Evolutionary conservation across 1,284 basidiomycete species (phyloP).

Genomic region (Cryptococcus amylolentus): DNA sequence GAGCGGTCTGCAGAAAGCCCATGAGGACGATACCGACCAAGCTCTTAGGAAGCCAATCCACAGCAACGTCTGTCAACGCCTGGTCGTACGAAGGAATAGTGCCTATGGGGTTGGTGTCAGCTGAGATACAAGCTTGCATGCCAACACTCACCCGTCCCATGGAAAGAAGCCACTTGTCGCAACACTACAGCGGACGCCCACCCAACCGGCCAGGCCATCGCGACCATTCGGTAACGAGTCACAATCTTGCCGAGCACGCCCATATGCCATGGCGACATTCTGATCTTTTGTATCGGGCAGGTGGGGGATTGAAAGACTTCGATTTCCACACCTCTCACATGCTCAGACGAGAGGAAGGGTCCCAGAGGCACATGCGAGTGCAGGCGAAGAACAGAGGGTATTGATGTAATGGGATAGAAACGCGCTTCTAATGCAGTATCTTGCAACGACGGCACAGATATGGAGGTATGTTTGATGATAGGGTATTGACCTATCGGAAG

Average conservation of each 20-base stretch:
- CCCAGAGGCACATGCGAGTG: constrained; percentile 65
- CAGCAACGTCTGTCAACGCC: neutral
- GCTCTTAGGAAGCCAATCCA: neutral
- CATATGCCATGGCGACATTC: constrained; percentile 62
- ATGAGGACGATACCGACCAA: neutral
- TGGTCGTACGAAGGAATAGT: neutral
- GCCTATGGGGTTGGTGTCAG: neutral
- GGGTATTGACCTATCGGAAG: constrained; percentile 14
- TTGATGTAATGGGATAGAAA: constrained; percentile 57
- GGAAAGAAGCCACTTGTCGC: constrained; percentile 6
- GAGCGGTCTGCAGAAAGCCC: neutral
- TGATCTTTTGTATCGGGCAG: constrained; percentile 52
- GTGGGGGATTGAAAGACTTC: constrained; percentile 45
- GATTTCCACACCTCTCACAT: constrained; percentile 17
- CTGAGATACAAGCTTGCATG: neutral
- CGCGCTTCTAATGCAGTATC: constrained; percentile 67
- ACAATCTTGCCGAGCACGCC: constrained; percentile 66
- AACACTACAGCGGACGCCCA: constrained; percentile 51
- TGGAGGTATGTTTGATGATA: constrained; percentile 39
- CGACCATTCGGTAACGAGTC: constrained; percentile 66
- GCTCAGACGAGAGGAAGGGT: constrained; percentile 57
- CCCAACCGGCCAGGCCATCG: constrained; percentile 67
- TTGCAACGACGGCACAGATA: constrained; percentile 59
- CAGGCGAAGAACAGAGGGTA: constrained; percentile 53
- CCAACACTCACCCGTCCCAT: constrained; percentile 7